Percentiles rank a stretch among this genome's conserved stretches.
These are phyloP conservation scores for Puccinia polysora DNA, from an alignment of 1,284 basidiomycete genomes.

Conservation along the genomic window DNA sequence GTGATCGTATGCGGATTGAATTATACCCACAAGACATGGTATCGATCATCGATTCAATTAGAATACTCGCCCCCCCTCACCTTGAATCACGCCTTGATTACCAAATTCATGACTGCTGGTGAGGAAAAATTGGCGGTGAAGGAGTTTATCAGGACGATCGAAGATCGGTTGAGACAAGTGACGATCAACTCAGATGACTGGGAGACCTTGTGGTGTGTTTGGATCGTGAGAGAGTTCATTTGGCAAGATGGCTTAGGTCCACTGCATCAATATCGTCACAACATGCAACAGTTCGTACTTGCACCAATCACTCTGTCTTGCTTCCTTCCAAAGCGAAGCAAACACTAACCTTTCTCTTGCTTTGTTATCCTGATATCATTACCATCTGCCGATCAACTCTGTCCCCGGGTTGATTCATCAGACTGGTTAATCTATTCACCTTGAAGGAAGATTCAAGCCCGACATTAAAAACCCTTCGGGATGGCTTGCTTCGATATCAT, in stretches of 20 bases:
- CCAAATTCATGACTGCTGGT: constrained; percentile 32
- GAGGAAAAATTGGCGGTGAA: constrained; percentile 31
- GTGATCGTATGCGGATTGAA: constrained; percentile 36
- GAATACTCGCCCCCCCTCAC: constrained; percentile 24
- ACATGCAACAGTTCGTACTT: constrained; percentile 30
- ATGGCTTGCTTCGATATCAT: constrained; percentile 14
- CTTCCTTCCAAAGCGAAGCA: neutral
- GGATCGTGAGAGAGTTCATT: constrained; percentile 21
- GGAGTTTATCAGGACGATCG: constrained; percentile 1
- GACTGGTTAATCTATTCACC: constrained; percentile 26
- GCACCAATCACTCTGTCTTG: neutral
- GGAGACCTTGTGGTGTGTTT: constrained; percentile 28
- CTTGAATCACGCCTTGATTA: neutral
- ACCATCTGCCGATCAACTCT: too few species aligned
- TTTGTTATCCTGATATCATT: too few species aligned
- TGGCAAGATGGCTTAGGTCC: constrained; percentile 29
- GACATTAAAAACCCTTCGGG: neutral
- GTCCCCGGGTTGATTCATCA: neutral
- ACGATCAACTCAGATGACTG: constrained; percentile 38
- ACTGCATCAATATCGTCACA: constrained; percentile 23
- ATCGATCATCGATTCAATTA: constrained; percentile 30
- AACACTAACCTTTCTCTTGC: neutral
- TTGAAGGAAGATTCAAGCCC: constrained; percentile 8
- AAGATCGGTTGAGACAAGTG: constrained; percentile 14
- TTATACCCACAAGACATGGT: constrained; percentile 33